Conservation (phyloP, 768 basidiomycete species). For the Leucosporidium yakuticum region DNA sequence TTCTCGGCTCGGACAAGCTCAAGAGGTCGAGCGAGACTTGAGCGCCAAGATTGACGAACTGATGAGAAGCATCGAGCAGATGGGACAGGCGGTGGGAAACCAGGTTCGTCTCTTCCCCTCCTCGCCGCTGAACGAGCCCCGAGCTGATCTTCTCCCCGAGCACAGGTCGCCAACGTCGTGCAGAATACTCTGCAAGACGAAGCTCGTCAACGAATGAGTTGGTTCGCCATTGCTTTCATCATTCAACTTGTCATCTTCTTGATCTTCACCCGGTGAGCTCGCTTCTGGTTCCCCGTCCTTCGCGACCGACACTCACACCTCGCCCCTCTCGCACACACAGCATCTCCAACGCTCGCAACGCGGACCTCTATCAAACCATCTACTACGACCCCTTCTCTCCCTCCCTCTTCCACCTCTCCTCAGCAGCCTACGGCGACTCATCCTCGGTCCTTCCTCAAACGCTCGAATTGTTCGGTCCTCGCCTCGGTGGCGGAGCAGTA, state of each 20-base stretch:
- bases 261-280: constrained; percentile 17
- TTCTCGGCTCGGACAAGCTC: neutral
- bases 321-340: neutral
- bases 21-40: constrained; percentile 20
- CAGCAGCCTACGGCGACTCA: no score
- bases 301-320: neutral
- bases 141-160: neutral
- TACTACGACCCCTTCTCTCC: constrained; percentile 24
- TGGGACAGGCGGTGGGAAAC: constrained; percentile 18
- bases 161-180: constrained; percentile 18
- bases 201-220: neutral
- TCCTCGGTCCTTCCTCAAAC: no score
- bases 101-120: constrained; percentile 6
- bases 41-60: constrained; percentile 23
- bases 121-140: neutral
- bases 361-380: constrained; percentile 4
- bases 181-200: neutral
- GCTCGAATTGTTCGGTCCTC: no score
- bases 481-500: no score
- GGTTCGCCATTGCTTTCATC: constrained; percentile 13
- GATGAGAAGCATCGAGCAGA: constrained; percentile 16
- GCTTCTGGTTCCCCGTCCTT: neutral
- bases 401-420: neutral
- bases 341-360: constrained; percentile 3
- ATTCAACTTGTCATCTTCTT: constrained; percentile 20